Base-by-base conservation (phyloP, 129 eudicot genomes). In the Tagetes patula region DNA sequence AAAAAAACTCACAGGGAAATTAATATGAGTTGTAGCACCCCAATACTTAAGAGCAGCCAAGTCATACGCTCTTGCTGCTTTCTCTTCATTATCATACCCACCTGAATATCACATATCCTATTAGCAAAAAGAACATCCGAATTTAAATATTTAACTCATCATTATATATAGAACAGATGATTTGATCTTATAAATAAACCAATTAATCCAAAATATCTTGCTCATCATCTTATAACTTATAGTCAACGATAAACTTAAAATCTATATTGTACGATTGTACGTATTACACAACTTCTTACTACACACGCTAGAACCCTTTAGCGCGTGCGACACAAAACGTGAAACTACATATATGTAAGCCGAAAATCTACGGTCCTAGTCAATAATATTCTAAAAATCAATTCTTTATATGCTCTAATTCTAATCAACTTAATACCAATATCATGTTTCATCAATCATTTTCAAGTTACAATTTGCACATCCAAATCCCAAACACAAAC, bases 11-110 rank as follows among this genome's bases (percentile, higher is more conserved):
- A 92, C 98, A 32, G 96, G 86, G 63, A 87, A 93, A 81, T 93
- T 93, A 47, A 85, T 87, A 59, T 88, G 96, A 47, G 98, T 87
- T 3, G 90, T 79, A n/a, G 96, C 83, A 61, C 96, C 98, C 98
- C 98, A 92, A 60, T 92, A 92, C 68, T 92, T 92, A 41, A 92
- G 81, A 63, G 98, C 98, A 77, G 98, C 98, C 77, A 92, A 84
- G 73, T 92, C 98, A 79, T 92, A 92, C 67, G 98, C 91, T 66
- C 89, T 82, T 8, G 98, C 98, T 70, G 98, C 98, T 69, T 90
- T 93, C 71, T 93, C 98, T 81, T 93, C 98, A 65, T 86, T 86
- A 80, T 93, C 98, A 87, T 93, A 93, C 45, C 98, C 98, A 56
- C 98, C 98, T 91, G 65, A 55, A 64, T 9, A 70, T 4, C 53